Base-by-base conservation (phyloP, 176 grass and related monocot genomes). In the Oropetium thomaeum region DNA sequence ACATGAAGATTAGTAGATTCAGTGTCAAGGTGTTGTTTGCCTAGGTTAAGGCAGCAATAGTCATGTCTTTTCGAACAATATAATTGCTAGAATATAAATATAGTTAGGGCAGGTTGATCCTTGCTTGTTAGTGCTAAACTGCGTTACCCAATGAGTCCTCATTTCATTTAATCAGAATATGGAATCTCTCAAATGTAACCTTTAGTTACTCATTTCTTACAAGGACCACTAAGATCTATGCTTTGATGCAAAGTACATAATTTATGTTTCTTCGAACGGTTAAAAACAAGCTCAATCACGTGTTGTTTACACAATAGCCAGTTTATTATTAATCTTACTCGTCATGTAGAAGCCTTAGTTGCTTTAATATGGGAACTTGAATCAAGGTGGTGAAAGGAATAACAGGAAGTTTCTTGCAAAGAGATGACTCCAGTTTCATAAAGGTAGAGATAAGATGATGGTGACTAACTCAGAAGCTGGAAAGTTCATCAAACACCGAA, bases 21-120 rank as follows among this genome's bases (percentile, higher is more conserved):
- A 37, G 7, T 5, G 7, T 1, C 2, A 29, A 15, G 27, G 5
- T 20, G 5, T 5, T 45, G 16, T 20, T 58, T 77, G 69, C 70
- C 65, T 60, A 68, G 72, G 74, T 69, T 72, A 19, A 59, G 41
- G 68, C 68, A 32, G 85, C 74, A 74, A 74, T 55, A 29, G 42
- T 26, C 61, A 79, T 25, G 34, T 10, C 62, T 74, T 77, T 88
- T 83, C 80, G 75, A 53, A 57, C 69, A 39, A 34, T 62, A 22
- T 2, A 55, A 58, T 38, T 43, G 63, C 53, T 62, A 78, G 57
- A 84, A 79, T 23, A 55, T 26, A 55, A 26, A 44, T 75, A 38
- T 39, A 70, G 65, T 70, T 49, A 67, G n/a, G 14, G 62, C 69
- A 79, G 62, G 69, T 88, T 79, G 73, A 79, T 87, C 74, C 68